Evolutionary conservation across 768 basidiomycete species (phyloP).

Genomic region (Leccinum arenicola): DNA sequence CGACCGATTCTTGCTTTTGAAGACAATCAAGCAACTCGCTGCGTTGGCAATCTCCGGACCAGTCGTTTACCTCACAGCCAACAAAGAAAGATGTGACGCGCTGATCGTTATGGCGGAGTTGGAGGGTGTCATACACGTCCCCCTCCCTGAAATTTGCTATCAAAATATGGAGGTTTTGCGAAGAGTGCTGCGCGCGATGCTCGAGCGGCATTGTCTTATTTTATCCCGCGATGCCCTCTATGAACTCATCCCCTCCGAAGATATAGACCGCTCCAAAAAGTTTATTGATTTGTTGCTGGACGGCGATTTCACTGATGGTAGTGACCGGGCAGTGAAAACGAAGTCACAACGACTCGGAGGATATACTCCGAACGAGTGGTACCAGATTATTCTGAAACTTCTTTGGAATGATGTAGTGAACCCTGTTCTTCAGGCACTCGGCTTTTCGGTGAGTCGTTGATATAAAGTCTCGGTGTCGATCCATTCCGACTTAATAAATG

Average conservation of each 20-base stretch:
- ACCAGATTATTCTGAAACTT: background rate
- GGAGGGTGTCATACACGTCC: background rate
- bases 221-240: background rate
- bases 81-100: background rate
- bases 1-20: background rate
- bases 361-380: background rate
- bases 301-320: background rate
- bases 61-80: background rate
- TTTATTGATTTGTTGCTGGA: background rate
- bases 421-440: background rate
- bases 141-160: background rate
- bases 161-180: background rate
- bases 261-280: background rate
- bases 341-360: background rate
- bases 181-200: background rate
- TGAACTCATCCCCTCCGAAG: background rate
- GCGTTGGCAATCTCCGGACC: background rate
- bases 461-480: background rate
- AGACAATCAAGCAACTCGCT: background rate
- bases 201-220: background rate
- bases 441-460: background rate
- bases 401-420: background rate
- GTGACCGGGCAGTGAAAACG: background rate
- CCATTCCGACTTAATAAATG: background rate
- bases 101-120: background rate